Base-by-base conservation (phyloP, 768 basidiomycete genomes). In the Rhodocollybia butyracea region DNA sequence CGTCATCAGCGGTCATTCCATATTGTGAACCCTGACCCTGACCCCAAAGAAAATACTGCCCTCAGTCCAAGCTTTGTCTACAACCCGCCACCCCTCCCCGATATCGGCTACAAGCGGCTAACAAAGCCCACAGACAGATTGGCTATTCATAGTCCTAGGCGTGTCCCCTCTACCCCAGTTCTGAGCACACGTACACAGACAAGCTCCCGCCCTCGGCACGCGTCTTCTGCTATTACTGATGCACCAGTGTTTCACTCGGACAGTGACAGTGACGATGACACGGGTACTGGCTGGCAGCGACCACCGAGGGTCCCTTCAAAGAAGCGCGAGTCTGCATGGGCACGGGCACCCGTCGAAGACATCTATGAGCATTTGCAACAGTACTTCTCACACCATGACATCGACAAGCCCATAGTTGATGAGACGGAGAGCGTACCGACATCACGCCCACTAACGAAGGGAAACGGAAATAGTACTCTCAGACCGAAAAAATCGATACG, bases 341-440 rank as follows among this genome's bases (percentile, higher is more conserved):
- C 80, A 61, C 84, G 91, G 61, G 93, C 93, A 7, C 77, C 79
- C 46, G 78, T 88, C 2, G 88, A 91, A 63, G 85, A 87, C 55
- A 86, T 97, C 31, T 87, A 89, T 64, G 82, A 91, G 34, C 77
- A 88, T 54, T 75, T 98, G 15, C 84, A 92, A 56, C 80, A 81
- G 36, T 96, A 87, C 72, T 98, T 98, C 76, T 94, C 94, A 15
- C 79, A 86, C 54, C 88, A 92, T 66, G 86, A 96, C 64, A 81
- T 97, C 48, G 93, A 97, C 66, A 85, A 89, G 63, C 88, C 89
- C 1, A 80, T 96, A 57, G 82, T 89, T 51, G 82, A 89, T 55
- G 75, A 80, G 27, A 72, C 72, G 75, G 27, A 76, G 73, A 31
- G 74, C 55, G 21, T 62, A 51, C 57, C 67, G 27, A 45, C 15